phyloP scores from a whole-genome alignment of 139 green algal genomes.

The Volvox reticuliferus region DNA sequence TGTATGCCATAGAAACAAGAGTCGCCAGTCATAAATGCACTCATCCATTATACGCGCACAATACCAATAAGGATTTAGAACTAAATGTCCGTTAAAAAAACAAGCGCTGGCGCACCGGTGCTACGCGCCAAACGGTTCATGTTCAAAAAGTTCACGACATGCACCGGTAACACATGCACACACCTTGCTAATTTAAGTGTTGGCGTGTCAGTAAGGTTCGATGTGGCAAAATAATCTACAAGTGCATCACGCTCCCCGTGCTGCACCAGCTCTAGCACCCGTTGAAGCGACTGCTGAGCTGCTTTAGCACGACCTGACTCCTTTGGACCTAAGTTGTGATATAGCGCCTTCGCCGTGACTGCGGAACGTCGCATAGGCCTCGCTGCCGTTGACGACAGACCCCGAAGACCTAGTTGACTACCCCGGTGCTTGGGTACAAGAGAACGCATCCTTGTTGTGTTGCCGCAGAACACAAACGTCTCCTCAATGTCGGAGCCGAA shows the following conservation, averaged over 20 bases:
- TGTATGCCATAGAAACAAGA: neutral
- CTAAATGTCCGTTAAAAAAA: too few relatives aligned
- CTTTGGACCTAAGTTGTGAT: slow-evolving; percentile 8
- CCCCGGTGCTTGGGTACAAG: neutral
- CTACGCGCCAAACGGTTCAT: neutral
- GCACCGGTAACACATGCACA: neutral
- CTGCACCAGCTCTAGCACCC: neutral
- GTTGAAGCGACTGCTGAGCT: neutral
- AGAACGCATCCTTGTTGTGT: neutral
- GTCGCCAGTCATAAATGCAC: too few relatives aligned
- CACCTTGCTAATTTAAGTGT: slow-evolving; percentile 7
- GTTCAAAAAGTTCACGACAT: neutral
- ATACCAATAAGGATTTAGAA: too few relatives aligned
- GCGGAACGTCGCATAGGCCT: neutral
- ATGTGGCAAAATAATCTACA: slow-evolving; percentile 3
- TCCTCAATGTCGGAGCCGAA: neutral
- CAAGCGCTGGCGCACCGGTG: neutral
- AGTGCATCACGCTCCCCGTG: neutral
- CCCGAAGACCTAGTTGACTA: slow-evolving; percentile 33
- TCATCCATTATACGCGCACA: too few relatives aligned
- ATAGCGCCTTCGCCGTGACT: neutral
- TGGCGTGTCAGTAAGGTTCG: neutral
- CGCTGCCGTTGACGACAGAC: neutral
- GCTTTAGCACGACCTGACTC: neutral
- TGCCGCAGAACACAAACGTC: neutral